Evolutionary conservation across 2,329 filamentous ascomycete species (phyloP).

Genomic region (Claviceps africana): DNA sequence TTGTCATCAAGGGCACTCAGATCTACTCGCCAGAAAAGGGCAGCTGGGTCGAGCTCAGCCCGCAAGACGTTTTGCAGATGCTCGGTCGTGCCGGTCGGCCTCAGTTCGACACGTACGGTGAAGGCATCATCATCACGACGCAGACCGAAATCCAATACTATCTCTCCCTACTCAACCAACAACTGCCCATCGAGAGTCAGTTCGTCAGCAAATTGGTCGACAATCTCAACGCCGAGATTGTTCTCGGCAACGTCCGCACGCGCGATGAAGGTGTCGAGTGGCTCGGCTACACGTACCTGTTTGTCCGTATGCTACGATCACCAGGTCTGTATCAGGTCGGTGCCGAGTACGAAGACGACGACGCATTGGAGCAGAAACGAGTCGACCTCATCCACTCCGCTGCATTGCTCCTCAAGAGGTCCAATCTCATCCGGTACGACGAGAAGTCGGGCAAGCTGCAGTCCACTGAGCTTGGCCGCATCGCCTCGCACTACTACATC

Average conservation of each 20-base stretch:
- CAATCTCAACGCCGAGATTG: conserved; percentile 91
- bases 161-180: conserved; percentile 88
- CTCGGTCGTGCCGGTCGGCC: conserved; percentile 90
- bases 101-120: conserved; percentile 94
- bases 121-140: conserved; percentile 96
- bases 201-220: conserved; percentile 86
- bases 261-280: conserved; percentile 97
- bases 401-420: conserved; percentile 72
- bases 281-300: conserved; percentile 96
- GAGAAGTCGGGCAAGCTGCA: conserved; percentile 82
- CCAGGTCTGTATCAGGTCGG: conserved; percentile 92
- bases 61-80: conserved; percentile 97
- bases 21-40: conserved; percentile 98
- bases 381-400: conserved; percentile 97
- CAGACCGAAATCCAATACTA: conserved; percentile 96
- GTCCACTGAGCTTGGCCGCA: conserved; percentile 83
- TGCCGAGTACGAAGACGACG: conserved; percentile 87
- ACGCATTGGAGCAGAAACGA: conserved; percentile 82
- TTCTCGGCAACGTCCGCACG: conserved; percentile 80
- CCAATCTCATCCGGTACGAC: conserved; percentile 85
- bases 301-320: conserved; percentile 92
- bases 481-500: conserved; percentile 98
- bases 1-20: conserved; percentile 97
- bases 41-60: conserved; percentile 94
- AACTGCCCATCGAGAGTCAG: conserved; percentile 94